Evolutionary conservation across 169 alveolate genomes (phyloP), one percentile per base, ranked within the genome.

Genomic region (Plasmodium coatneyi): DNA sequence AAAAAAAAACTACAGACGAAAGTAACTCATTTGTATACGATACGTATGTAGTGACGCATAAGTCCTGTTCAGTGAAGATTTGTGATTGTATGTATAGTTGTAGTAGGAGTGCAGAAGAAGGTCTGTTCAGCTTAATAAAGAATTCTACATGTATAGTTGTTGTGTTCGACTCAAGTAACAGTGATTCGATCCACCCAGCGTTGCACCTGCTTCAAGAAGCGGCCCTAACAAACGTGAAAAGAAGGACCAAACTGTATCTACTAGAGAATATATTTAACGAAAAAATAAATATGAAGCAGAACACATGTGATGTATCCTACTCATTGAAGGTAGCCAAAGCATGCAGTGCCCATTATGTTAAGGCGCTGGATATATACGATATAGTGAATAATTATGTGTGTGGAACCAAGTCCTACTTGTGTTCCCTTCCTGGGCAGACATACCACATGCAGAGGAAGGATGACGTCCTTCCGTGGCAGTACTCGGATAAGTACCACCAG

Each of bases 161-260:
- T 1, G 94, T 89, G 4, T 89, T 89, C 54, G 94, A 89, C 36
- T 56, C 94, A 28, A 89, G 91, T 6, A 89, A 89, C 60, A 39
- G 71, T 5, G 94, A 89, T 25, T 89, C 94, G 0, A 80, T 89
- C 1, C 81, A 41, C 14, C 94, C 94, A 22, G 94, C 94, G 19
- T 32, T 89, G 5, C 94, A 89, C 41, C 79, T 89, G 14, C 60
- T 89, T 60, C 94, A 89, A 66, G 94, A 89, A 89, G 94, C 91
- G 7, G 80, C 94, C 9, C 70, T 89, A n/a, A 80, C 82, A 14
- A 89, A 89, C 56, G 90, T 89, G 1, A 89, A 89, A 25, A 89
- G 81, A 32, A 66, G 70, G 28, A 89, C 90, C n/a, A 89, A 66
- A 80, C 49, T 89, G 28, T 78, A 80, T 32, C 49, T 89, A 46